Evolutionary conservation across 2,329 filamentous ascomycete genomes (phyloP).

Genomic region (Aspergillus versicolor): DNA sequence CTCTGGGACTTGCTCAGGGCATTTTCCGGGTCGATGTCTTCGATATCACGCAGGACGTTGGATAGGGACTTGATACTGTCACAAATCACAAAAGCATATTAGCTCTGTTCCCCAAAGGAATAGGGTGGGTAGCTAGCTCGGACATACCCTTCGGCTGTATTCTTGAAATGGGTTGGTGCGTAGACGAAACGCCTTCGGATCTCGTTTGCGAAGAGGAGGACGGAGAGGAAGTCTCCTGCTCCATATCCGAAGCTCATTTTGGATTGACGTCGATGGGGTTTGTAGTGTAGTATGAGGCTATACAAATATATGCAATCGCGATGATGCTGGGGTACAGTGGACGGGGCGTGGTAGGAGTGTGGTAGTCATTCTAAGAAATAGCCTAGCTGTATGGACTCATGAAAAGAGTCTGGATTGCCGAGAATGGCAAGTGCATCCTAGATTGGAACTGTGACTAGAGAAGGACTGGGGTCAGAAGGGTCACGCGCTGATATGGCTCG

Average conservation of each 20-base stretch:
- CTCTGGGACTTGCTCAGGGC: neutral
- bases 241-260: neutral
- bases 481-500: neutral
- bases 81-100: neutral
- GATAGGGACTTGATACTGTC: neutral
- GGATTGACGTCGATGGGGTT: neutral
- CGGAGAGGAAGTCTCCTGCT: neutral
- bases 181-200: neutral
- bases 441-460: neutral
- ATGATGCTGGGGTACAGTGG: neutral
- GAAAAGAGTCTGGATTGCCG: neutral
- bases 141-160: neutral
- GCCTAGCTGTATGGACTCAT: too few species aligned
- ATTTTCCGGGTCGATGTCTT: slow-evolving; percentile 1
- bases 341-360: neutral
- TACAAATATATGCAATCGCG: neutral
- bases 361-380: too few species aligned
- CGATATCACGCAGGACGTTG: neutral
- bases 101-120: neutral
- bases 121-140: too few species aligned
- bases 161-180: neutral
- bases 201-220: neutral
- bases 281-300: neutral
- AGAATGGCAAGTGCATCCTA: neutral
- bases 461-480: neutral